Evolutionary conservation across 2,329 filamentous ascomycete genomes (phyloP).

Genomic region (Aspergillus alliaceus): DNA sequence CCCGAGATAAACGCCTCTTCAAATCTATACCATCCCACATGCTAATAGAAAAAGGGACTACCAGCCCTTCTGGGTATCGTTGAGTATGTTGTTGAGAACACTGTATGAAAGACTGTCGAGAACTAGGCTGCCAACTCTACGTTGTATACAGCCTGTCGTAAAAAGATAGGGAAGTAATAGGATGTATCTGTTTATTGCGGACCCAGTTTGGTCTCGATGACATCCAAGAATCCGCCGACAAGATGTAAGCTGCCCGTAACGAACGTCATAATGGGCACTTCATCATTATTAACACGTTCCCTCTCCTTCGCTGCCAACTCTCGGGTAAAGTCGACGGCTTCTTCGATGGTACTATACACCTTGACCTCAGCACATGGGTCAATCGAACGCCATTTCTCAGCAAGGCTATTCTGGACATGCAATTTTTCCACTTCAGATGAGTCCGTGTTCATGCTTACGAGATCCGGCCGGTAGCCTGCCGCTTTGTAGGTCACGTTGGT

Average conservation of each 20-base stretch:
- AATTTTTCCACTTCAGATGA: conserved; percentile 58
- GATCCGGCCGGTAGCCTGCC: conserved; percentile 62
- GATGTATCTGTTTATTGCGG: conserved; percentile 9
- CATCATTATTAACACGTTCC: conserved; percentile 27
- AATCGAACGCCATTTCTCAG: conserved; percentile 58
- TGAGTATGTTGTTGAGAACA: conserved; percentile 21
- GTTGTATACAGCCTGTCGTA: neutral
- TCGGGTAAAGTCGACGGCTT: conserved; percentile 63
- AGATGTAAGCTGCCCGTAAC: conserved; percentile 84
- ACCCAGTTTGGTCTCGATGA: conserved; percentile 57
- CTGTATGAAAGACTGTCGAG: neutral
- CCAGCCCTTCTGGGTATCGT: conserved; percentile 12
- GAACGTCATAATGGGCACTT: conserved; percentile 59
- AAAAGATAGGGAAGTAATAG: neutral
- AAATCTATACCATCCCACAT: conserved; percentile 6
- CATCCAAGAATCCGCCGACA: conserved; percentile 74
- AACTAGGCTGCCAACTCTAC: neutral
- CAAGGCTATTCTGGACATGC: conserved; percentile 67
- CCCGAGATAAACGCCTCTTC: conserved; percentile 14
- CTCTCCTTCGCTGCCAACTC: conserved; percentile 40
- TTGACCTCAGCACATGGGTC: conserved; percentile 55
- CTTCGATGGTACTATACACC: conserved; percentile 66
- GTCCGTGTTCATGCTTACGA: conserved; percentile 63
- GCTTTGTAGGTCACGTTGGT: conserved; percentile 69
- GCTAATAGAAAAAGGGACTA: conserved; percentile 15